These are phyloP conservation scores for Acanthamoeba triangularis DNA, from an alignment of 208 protist genomes.

Conservation along the genomic window DNA sequence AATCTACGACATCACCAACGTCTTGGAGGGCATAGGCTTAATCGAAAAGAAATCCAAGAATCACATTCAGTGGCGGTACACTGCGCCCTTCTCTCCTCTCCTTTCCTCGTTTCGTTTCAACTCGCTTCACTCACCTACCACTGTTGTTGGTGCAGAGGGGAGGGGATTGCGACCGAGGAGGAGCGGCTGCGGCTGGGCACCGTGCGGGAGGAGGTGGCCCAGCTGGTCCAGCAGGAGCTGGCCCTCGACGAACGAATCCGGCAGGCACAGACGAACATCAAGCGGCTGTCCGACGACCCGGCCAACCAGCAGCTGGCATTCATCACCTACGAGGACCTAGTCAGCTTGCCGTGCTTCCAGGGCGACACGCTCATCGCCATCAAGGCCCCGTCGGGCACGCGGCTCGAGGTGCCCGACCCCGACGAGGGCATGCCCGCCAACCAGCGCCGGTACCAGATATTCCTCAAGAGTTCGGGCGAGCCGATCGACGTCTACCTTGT, in stretches of 20 bases:
- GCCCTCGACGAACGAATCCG: constrained; percentile 76
- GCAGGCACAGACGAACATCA: constrained; percentile 77
- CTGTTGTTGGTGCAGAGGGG: background rate
- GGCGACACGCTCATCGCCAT: constrained; percentile 89
- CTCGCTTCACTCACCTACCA: background rate
- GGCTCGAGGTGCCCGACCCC: constrained; percentile 88
- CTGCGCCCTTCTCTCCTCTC: background rate
- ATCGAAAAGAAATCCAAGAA: constrained; percentile 92
- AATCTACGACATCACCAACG: constrained; percentile 93
- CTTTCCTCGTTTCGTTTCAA: background rate
- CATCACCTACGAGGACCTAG: constrained; percentile 88
- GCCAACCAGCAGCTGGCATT: constrained; percentile 70
- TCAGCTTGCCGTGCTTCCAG: constrained; percentile 79
- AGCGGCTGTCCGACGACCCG: constrained; percentile 64
- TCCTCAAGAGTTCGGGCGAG: constrained; percentile 48
- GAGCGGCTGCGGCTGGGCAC: background rate
- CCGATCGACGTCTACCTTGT: constrained; percentile 72
- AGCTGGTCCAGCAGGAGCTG: constrained; percentile 76
- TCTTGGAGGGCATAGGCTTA: constrained; percentile 91
- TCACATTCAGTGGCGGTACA: constrained; percentile 89
- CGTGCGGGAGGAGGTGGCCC: constrained; percentile 75
- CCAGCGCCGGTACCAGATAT: constrained; percentile 65
- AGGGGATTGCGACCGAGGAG: constrained; percentile 43
- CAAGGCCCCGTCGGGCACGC: constrained; percentile 88
- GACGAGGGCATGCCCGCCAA: constrained; percentile 79